Base-by-base conservation (phyloP, 1,284 basidiomycete genomes). In the Testicularia cyperi region DNA sequence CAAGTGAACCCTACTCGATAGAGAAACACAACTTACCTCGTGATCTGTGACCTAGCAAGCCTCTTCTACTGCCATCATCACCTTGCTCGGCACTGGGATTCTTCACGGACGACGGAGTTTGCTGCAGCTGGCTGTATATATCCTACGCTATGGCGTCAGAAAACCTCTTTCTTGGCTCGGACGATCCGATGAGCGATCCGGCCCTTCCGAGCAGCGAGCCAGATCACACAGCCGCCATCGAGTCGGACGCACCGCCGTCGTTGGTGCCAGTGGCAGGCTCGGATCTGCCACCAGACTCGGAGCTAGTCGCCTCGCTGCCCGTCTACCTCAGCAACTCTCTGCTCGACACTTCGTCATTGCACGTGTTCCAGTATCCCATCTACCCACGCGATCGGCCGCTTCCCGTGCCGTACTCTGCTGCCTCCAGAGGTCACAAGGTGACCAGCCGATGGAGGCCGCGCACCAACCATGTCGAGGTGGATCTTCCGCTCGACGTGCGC, bases 281-380 rank as follows among this genome's bases (percentile, higher is more conserved):
- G 4, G 38, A 56, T 18, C 48, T 56, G n/a, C 58, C 58, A 35
- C 58, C 58, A 13, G 58, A 62, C 13, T 62, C 58, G 16, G 52
- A 60, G 27, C 47, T 70, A 20, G 62, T 70, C n/a, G 65, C 68
- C 9, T 70, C 71, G 2, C 39, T 74, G n/a, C 74, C 74, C 14
- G 65, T 75, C 42, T 75, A 70, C 32, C 58, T 74, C 12, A 67
- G 63, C 40, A 49, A 49, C 31, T 70, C 70, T 4, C 44, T 72
- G 22, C 57, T 65, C n/a, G 42, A 46, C 25, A 38, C 51, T 4
- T 58, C 68, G 4, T 54, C 53, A 2, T 52, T 75, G 1, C 60
- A 72, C 35, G 38, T 74, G 15, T 73, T 75, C 23, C 72, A 74
- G 40, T 75, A 74, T 32, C 74, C 74, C 7, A 67, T 71, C 38